These are phyloP conservation scores for Lodderomyces oxycetoniae DNA, from an alignment of 1,139 yeast genomes.

Conservation along the genomic window DNA sequence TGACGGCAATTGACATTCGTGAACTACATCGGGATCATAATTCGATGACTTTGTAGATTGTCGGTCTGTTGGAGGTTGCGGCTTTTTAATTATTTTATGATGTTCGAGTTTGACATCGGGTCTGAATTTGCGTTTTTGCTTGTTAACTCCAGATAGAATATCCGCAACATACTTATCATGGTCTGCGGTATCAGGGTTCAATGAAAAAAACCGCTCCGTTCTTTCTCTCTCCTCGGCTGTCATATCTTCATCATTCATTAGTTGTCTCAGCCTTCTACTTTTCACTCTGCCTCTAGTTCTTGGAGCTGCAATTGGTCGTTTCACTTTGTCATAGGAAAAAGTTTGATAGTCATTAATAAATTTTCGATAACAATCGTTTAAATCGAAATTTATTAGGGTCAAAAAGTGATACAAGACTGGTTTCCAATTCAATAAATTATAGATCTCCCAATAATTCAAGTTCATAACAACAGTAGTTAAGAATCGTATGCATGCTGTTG, in stretches of 20 bases:
- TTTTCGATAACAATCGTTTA: conserved; percentile 35
- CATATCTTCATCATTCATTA: conserved; percentile 5
- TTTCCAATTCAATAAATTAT: conserved; percentile 40
- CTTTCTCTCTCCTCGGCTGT: conserved; percentile 10
- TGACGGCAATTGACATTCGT: conserved; percentile 46
- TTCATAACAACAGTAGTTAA: conserved; percentile 37
- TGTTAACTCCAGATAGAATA: conserved; percentile 21
- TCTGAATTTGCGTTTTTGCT: conserved; percentile 18
- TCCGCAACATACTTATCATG: conserved; percentile 27
- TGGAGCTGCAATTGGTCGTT: conserved; percentile 12
- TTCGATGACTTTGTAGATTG: conserved; percentile 36
- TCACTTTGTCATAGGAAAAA: conserved; percentile 21
- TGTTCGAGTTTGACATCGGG: conserved; percentile 12
- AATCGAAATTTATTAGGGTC: conserved; percentile 34
- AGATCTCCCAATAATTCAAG: conserved; percentile 45
- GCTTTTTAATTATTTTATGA: conserved; percentile 16
- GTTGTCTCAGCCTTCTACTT: conserved; percentile 6
- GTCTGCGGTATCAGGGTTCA: conserved; percentile 20
- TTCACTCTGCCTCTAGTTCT: conserved; percentile 7
- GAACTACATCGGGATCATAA: conserved; percentile 48
- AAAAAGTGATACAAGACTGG: conserved; percentile 44
- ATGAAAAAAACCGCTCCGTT: conserved; percentile 16
- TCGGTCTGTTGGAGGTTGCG: conserved; percentile 28
- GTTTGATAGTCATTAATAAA: conserved; percentile 34
- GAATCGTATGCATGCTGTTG: conserved; percentile 36